Conservation (phyloP, 116 monocot species). For the Phalaenopsis hybrid region DNA sequence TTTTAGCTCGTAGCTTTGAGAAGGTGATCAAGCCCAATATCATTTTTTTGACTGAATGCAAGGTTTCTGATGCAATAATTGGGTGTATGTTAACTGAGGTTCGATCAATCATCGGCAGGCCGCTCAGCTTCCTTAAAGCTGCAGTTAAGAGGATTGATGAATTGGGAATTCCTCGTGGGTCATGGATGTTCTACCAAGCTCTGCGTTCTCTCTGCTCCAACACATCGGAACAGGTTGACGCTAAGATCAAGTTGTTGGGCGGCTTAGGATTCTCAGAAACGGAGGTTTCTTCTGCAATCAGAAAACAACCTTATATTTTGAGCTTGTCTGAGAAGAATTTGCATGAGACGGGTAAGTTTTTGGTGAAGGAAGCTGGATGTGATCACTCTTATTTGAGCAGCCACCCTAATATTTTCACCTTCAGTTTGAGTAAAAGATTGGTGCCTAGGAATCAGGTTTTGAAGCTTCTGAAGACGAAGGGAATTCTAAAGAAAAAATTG, state of each 20-base stretch:
- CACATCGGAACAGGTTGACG: background rate
- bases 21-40: slow-evolving; percentile 11
- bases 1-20: slow-evolving; percentile 4
- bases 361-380: slow-evolving; percentile 11
- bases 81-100: background rate
- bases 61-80: slow-evolving; percentile 7
- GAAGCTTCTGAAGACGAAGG: slow-evolving; percentile 11
- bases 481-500: background rate
- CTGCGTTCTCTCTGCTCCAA: background rate
- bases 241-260: slow-evolving; percentile 9
- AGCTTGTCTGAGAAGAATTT: slow-evolving; percentile 3
- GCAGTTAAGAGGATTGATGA: background rate
- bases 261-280: slow-evolving; percentile 20
- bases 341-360: slow-evolving; percentile 13
- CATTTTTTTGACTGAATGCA: slow-evolving; percentile 14
- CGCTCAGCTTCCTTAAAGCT: background rate
- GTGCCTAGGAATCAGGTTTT: slow-evolving; percentile 16
- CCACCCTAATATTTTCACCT: slow-evolving; percentile 9
- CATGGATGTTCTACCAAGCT: slow-evolving; percentile 7
- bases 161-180: slow-evolving; percentile 15
- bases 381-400: slow-evolving; percentile 5
- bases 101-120: background rate
- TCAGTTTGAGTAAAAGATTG: slow-evolving; percentile 21
- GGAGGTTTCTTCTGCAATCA: slow-evolving; percentile 10
- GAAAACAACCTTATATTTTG: slow-evolving; percentile 10